Base-by-base conservation (phyloP, 768 basidiomycete genomes). In the Leccinum rimulosum region DNA sequence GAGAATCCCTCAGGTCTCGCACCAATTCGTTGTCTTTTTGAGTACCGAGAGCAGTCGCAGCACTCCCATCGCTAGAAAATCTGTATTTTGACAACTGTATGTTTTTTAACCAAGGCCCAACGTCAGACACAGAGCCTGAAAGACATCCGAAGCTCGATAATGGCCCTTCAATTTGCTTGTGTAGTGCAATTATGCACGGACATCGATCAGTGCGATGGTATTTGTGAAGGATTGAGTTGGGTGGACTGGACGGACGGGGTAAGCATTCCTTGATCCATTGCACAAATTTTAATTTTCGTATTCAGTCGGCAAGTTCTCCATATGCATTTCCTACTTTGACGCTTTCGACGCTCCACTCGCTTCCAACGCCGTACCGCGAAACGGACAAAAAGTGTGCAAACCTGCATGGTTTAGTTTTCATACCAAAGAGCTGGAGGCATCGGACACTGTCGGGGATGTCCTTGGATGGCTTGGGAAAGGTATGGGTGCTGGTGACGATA, bases 71-170 rank as follows among this genome's bases (percentile, higher is more conserved):
- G 11, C 33, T 33, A 12, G 33, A 33, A 33, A 11, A 33, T 33
- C 33, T 33, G 33, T 33, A 11, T 33, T 33, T 33, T 8, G 33
- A 33, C 33, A 33, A 11, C 0, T 33, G 33, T 33, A 1, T 10
- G 0, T 33, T 33, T 33, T 2, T 1, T 33, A 11, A 33, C 4
- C 33, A 33, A 33, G 33, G 33, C 33, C 33, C 33, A 33, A 33
- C 11, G 11, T 33, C 33, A 33, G 33, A 33, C 33, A 33, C 33
- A 12, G 33, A 33, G 12, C 30, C 30, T 30, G 33, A 33, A 11
- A 33, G 97, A 99, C 68, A 91, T 99, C 38, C 80, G 97, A 47
- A 91, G 90, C 57, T 96, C 95, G 1, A 83, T 98, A 60, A 98
- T 96, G 86, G 87, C 89, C 0, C 79, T 98, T 7, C 91, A 99